Conservation (phyloP, 108 stramenopile species). For the Fistulifera pelliculosa region DNA sequence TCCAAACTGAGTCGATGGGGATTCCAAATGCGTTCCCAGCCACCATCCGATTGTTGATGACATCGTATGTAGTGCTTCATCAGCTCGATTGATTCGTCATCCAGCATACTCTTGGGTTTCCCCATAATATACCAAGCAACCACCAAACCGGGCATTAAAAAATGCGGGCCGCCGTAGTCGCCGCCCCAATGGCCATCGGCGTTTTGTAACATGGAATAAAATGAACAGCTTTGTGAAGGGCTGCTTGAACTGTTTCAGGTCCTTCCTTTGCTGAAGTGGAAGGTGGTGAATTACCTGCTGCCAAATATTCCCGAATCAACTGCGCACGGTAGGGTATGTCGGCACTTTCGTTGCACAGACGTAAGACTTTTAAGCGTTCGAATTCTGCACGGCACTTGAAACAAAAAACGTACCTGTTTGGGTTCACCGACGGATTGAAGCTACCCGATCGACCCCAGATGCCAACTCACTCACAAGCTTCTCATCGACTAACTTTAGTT, state of each 20-base stretch:
- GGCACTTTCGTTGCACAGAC: slow-evolving; percentile 9
- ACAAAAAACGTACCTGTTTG: slow-evolving; percentile 33
- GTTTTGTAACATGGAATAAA: slow-evolving; percentile 82
- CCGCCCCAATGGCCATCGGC: slow-evolving; percentile 93
- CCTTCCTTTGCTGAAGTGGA: slow-evolving; percentile 5
- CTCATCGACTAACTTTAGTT: slow-evolving; percentile 13
- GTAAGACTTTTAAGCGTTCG: not conserved
- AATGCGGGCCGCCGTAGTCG: slow-evolving; percentile 98
- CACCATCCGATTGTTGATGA: slow-evolving; percentile 97
- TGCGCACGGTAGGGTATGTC: slow-evolving; percentile 72
- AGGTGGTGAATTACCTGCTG: slow-evolving; percentile 21
- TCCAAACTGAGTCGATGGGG: slow-evolving; percentile 97
- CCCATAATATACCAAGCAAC: slow-evolving; percentile 83
- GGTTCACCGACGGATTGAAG: slow-evolving; percentile 77
- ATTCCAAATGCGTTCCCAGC: slow-evolving; percentile 98
- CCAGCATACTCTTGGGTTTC: slow-evolving; percentile 46
- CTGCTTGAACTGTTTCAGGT: slow-evolving; percentile 43
- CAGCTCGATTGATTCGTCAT: slow-evolving; percentile 48
- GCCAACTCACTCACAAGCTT: slow-evolving; percentile 37
- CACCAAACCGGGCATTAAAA: slow-evolving; percentile 95
- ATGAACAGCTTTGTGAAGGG: slow-evolving; percentile 52
- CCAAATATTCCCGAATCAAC: slow-evolving; percentile 61
- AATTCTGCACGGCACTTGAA: not conserved
- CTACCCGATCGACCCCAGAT: slow-evolving; percentile 49
- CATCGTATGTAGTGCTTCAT: slow-evolving; percentile 79